Base-by-base conservation (phyloP, 2,329 filamentous ascomycete genomes). In the Podosphaera fusca region DNA sequence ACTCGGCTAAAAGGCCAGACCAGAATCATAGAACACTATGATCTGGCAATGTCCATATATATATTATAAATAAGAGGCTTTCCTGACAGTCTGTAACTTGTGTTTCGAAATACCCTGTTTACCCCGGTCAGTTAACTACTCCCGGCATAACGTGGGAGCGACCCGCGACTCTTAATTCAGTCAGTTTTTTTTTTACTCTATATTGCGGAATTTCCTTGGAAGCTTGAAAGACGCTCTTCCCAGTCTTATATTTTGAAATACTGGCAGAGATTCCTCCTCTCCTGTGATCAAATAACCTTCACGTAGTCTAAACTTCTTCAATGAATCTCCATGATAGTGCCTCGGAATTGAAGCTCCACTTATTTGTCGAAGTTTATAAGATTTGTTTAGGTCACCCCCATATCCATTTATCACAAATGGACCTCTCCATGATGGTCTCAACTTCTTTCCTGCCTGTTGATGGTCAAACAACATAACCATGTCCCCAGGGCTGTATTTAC, bases 391-490 rank as follows among this genome's bases (percentile, higher is more conserved):
- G 35, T 55, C 52, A 33, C 33, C 52, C 30, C 52, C 4, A 55
- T 5, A 40, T 1, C 52, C 52, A 5, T 8, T 31, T 29, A 55
- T n/a, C n/a, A 40, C 52, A 42, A 55, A 55, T 40, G 52, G 52
- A 3, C 52, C 52, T 40, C 52, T 40, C 33, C 52, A 55, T 8
- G 33, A n/a, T 8, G 38, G 52, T 8, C 9, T 40, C n/a, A 55
- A 31, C 52, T 31, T 55, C n/a, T 55, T 55, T 3, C 52, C 52
- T 40, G 52, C 4, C 35, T 14, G 38, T 42, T 38, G 12, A 7
- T 55, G 52, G 33, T 55, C 52, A 55, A 55, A 55, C 35, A 55
- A 31, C 12, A 55, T 40, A 10, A 55, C 52, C 8, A 55, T 8
- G 10, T 45, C 31, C 21, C 38, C 53, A 2, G 53, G 42, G 38